Evolutionary conservation across 1,284 basidiomycete species (phyloP), one percentile per base, ranked within the genome.

Genomic region (Apiotrichum mycotoxinovorans): DNA sequence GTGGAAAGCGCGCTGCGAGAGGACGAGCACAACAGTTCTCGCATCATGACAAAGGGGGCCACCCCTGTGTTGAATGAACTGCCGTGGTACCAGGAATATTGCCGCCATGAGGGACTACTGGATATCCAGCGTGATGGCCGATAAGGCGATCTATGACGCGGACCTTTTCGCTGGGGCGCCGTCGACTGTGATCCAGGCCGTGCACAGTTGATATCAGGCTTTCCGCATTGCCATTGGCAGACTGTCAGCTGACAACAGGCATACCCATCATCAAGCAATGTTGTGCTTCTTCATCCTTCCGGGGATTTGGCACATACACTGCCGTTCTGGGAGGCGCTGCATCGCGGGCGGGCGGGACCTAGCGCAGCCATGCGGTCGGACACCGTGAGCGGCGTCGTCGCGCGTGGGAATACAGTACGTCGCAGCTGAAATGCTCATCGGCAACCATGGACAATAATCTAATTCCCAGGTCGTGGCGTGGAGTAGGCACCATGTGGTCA

Each of bases 291-390:
- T 18, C 56, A 64, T 33, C 61, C 66, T 8, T 58, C 66, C 12
- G 64, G 69, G 2, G 60, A 70, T 11, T 61, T 74, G n/a, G 47
- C 49, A n/a, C 61, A 68, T 10, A 72, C 72, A 0, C 64, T 75
- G 1, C 60, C 63, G 18, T 74, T 75, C 60, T 75, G 72, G 71
- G 56, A 64, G 3, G 72, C 73, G 14, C 52, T 75, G 18, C 73
- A 69, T 1, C 67, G 71, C 57, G 26, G 27, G 26, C 58, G 73
- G 35, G 64, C 69, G 0, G 60, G 66, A 0, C 62, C 70, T 1
- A 67, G 65, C 10, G 65, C 26, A 20, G 17, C 12, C 15, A 12
- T 12, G 8, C 57, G 10, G 38, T 30, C 7, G 57, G 59, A 7
- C 54, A 63, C 22, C 7, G 71, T 74, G 4, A 42, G 58, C 37